Evolutionary conservation across 1,284 basidiomycete species (phyloP).

Genomic region (Apiotrichum montevideense): DNA sequence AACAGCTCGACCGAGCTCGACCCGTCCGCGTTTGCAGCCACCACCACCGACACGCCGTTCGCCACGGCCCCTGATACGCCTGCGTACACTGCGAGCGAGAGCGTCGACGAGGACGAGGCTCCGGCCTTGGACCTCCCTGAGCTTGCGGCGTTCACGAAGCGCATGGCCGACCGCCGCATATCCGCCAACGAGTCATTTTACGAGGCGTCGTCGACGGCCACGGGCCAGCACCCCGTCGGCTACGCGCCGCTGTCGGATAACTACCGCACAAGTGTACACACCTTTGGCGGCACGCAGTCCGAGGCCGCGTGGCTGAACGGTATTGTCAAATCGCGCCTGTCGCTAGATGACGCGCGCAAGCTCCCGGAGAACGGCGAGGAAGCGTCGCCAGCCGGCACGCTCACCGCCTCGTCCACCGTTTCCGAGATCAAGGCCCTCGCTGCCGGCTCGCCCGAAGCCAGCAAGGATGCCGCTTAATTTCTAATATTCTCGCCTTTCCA

Average conservation of each 20-base stretch:
- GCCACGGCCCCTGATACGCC: slow-evolving; percentile 2
- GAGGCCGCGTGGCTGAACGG: slow-evolving; percentile 3
- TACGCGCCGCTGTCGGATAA: background rate
- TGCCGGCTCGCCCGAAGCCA: too few relatives aligned
- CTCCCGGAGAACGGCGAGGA: background rate
- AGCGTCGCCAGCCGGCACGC: too few relatives aligned
- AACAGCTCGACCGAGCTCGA: background rate
- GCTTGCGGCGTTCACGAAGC: background rate
- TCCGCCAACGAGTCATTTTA: background rate
- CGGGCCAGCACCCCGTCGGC: background rate
- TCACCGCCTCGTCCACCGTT: too few relatives aligned
- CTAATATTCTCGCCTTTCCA: too few relatives aligned
- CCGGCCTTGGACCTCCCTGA: background rate
- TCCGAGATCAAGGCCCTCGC: too few relatives aligned
- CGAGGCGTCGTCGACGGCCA: background rate
- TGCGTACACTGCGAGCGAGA: background rate
- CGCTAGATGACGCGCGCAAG: background rate
- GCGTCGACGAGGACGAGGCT: background rate
- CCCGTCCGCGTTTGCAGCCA: too few relatives aligned
- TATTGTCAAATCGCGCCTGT: background rate
- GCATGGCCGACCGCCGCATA: background rate
- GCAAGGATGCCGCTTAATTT: too few relatives aligned
- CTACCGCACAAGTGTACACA: slow-evolving; percentile 4
- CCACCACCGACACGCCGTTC: background rate
- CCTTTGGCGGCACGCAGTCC: slow-evolving; percentile 1